Percentiles rank a stretch among this genome's conserved stretches.
These are phyloP conservation scores for Fagopyrum homotropicum DNA, from an alignment of 148 eudicot species.

Conservation along the genomic window DNA sequence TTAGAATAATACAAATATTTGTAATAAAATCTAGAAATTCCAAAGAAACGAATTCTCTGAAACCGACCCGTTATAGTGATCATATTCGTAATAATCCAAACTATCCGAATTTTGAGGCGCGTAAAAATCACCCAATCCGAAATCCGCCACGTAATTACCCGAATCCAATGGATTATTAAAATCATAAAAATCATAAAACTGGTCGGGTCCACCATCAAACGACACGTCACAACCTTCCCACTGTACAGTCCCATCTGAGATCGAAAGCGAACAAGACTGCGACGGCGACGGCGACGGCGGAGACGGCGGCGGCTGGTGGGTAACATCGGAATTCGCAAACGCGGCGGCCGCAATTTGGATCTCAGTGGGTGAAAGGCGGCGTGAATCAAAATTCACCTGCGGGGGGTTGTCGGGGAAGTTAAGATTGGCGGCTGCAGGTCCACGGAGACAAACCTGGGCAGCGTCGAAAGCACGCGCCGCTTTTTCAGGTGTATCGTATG, in stretches of 20 bases:
- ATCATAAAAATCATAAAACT: neutral
- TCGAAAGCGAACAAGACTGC: slow-evolving; percentile 22
- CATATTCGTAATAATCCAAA: slow-evolving; percentile 19
- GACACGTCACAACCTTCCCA: slow-evolving; percentile 28
- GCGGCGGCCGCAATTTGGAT: slow-evolving; percentile 53
- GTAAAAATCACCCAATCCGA: slow-evolving; percentile 36
- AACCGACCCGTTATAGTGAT: neutral
- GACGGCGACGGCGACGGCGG: slow-evolving; percentile 18
- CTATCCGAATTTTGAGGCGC: slow-evolving; percentile 20
- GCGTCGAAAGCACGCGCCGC: slow-evolving; percentile 96
- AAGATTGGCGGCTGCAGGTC: slow-evolving; percentile 57
- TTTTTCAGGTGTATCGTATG: slow-evolving; percentile 50
- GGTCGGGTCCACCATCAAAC: slow-evolving; percentile 15
- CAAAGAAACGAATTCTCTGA: slow-evolving; percentile 9
- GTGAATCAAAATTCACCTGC: slow-evolving; percentile 38
- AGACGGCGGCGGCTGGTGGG: slow-evolving; percentile 8
- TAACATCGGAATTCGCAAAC: slow-evolving; percentile 31
- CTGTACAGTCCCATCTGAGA: slow-evolving; percentile 28
- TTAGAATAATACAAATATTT: neutral
- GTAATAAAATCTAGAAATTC: slow-evolving; percentile 12
- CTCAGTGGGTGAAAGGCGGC: slow-evolving; percentile 38
- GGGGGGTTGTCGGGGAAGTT: slow-evolving; percentile 77
- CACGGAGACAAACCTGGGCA: slow-evolving; percentile 78
- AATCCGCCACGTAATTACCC: slow-evolving; percentile 32
- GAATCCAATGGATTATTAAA: slow-evolving; percentile 37